Evolutionary conservation across 805 yeast genomes (phyloP).

Genomic region (Starmerella etchellsii): DNA sequence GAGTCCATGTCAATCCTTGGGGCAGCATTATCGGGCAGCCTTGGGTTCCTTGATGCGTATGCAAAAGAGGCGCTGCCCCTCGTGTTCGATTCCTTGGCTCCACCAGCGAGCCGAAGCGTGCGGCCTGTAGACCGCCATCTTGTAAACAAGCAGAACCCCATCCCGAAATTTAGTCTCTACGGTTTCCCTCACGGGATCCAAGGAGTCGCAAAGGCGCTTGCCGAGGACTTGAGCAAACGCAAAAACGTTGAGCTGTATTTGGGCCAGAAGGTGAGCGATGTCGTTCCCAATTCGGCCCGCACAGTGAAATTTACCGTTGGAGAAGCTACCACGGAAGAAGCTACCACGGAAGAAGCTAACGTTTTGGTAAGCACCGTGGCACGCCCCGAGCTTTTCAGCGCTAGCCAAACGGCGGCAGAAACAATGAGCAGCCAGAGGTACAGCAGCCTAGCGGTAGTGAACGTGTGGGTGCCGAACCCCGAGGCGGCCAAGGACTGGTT

Average conservation of each 20-base stretch:
- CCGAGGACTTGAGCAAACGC: conserved; percentile 13
- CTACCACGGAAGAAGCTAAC: conserved; percentile 2
- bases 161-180: conserved; percentile 15
- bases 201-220: conserved; percentile 21
- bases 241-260: conserved; percentile 19
- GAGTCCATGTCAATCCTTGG: conserved; percentile 41
- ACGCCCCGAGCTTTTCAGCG: conserved; percentile 9
- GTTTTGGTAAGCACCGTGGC: conserved; percentile 18
- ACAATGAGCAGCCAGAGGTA: conserved; percentile 34
- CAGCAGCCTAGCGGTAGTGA: conserved; percentile 51
- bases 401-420: conserved; percentile 7
- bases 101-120: conserved; percentile 2
- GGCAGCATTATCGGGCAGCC: conserved; percentile 31
- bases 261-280: conserved; percentile 9
- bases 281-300: conserved; percentile 3
- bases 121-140: conserved; percentile 4
- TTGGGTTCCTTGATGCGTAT: conserved; percentile 22
- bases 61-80: conserved; percentile 20
- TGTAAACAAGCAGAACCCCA: conserved; percentile 5
- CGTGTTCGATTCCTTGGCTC: conserved; percentile 20
- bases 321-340: not conserved
- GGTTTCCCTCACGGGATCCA: conserved; percentile 24
- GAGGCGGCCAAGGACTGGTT: conserved; percentile 45
- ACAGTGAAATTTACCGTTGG: conserved; percentile 2
- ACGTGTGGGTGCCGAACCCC: conserved; percentile 43